These are phyloP conservation scores for Triadica sebifera DNA, from an alignment of 345 rosid genomes.

Conservation along the genomic window DNA sequence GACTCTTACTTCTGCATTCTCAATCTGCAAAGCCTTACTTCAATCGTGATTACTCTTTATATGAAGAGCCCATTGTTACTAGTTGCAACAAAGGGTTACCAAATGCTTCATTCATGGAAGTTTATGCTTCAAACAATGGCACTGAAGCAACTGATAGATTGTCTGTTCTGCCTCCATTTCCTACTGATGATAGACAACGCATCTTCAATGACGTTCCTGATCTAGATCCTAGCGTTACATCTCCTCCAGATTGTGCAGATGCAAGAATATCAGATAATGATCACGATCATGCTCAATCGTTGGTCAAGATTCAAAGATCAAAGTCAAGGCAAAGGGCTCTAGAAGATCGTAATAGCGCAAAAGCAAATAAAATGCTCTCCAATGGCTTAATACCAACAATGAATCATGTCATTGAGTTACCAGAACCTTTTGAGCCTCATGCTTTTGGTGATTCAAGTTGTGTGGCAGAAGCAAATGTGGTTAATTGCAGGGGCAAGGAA, in stretches of 20 bases:
- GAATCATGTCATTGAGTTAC: slow-evolving; percentile 26
- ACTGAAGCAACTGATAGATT: slow-evolving; percentile 33
- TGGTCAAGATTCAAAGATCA: slow-evolving; percentile 68
- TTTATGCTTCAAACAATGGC: slow-evolving; percentile 23
- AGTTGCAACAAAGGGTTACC: slow-evolving; percentile 32
- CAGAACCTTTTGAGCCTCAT: slow-evolving; percentile 30
- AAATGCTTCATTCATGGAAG: slow-evolving; percentile 20
- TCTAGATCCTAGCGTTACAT: slow-evolving; percentile 32
- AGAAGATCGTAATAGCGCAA: slow-evolving; percentile 61
- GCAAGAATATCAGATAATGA: slow-evolving; percentile 28
- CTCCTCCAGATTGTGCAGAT: slow-evolving; percentile 47
- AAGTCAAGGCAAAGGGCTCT: slow-evolving; percentile 70
- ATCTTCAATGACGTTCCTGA: slow-evolving; percentile 32
- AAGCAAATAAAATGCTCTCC: slow-evolving; percentile 34
- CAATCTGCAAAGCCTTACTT: slow-evolving; percentile 42
- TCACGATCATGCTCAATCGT: slow-evolving; percentile 42
- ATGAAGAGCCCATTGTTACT: slow-evolving; percentile 29
- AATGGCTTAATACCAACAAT: slow-evolving; percentile 33
- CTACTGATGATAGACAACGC: slow-evolving; percentile 25
- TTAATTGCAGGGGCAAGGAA: slow-evolving; percentile 28
- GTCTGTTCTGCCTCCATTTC: slow-evolving; percentile 28
- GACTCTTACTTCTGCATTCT: slow-evolving; percentile 43
- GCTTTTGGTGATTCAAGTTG: slow-evolving; percentile 26
- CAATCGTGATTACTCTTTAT: slow-evolving; percentile 33
- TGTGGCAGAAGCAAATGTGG: slow-evolving; percentile 25